Conservation (phyloP, 768 basidiomycete species). For the Sistotremastrum suecicum region DNA sequence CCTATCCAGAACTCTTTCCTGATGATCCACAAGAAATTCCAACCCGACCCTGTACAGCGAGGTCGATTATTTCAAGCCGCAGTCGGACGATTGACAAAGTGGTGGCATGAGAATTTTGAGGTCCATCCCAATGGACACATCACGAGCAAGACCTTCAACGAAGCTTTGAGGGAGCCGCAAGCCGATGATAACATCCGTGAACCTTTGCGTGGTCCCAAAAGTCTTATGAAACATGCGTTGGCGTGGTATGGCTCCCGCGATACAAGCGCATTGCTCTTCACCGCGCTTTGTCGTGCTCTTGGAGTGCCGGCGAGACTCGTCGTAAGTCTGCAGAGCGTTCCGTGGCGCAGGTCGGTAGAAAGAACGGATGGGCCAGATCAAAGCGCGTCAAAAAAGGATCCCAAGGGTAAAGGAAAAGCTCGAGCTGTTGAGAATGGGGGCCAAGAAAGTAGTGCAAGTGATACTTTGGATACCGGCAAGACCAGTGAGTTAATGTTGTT, state of each 20-base stretch:
- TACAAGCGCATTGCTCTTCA: constrained; percentile 81
- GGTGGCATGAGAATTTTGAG: constrained; percentile 69
- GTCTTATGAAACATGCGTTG: constrained; percentile 86
- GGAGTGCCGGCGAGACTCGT: constrained; percentile 80
- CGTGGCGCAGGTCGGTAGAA: constrained; percentile 44
- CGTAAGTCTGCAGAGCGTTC: constrained; percentile 81
- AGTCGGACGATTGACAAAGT: constrained; percentile 54
- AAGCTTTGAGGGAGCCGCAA: constrained; percentile 31
- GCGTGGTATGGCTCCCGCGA: constrained; percentile 73
- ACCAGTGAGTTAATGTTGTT: not conserved
- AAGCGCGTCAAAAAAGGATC: constrained; percentile 12
- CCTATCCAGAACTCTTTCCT: constrained; percentile 67
- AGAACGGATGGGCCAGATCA: constrained; percentile 23
- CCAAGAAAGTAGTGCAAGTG: no score
- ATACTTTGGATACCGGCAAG: no score
- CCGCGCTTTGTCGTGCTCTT: constrained; percentile 73
- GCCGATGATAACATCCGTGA: constrained; percentile 40
- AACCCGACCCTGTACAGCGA: constrained; percentile 70
- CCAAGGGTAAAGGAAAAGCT: constrained; percentile 21
- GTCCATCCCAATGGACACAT: constrained; percentile 52
- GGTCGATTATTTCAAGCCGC: constrained; percentile 83
- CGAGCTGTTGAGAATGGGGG: constrained; percentile 4
- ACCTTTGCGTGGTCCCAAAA: constrained; percentile 59
- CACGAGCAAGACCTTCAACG: constrained; percentile 62
- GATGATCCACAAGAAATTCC: constrained; percentile 63